These are phyloP conservation scores for Discostella pseudostelligera DNA, from an alignment of 108 stramenopile species.

Conservation along the genomic window DNA sequence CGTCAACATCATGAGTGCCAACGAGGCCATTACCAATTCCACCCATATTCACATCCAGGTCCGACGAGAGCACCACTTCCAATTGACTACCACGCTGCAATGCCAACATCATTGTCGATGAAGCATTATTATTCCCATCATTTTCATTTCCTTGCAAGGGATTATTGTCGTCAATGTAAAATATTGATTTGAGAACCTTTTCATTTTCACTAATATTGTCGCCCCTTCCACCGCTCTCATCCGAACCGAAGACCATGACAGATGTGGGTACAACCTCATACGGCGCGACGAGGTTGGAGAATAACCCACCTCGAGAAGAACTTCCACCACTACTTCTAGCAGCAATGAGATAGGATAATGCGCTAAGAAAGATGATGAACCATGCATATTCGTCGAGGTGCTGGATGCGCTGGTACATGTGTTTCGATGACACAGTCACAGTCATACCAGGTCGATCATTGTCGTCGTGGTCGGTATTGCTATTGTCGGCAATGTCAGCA, in stretches of 20 bases:
- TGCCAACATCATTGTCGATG: neutral
- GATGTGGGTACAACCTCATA: slow-evolving; percentile 29
- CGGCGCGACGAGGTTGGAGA: slow-evolving; percentile 32
- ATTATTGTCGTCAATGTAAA: slow-evolving; percentile 20
- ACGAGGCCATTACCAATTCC: neutral
- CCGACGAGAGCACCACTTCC: slow-evolving; percentile 39
- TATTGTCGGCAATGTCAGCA: no score
- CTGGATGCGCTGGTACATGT: no score
- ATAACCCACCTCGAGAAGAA: slow-evolving; percentile 17
- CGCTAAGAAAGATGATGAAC: slow-evolving; percentile 37
- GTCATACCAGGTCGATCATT: no score
- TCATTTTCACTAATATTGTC: neutral
- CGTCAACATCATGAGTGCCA: neutral
- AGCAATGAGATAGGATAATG: slow-evolving; percentile 27
- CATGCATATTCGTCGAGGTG: slow-evolving; percentile 39
- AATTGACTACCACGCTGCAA: slow-evolving; percentile 20
- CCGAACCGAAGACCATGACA: neutral
- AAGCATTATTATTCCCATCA: neutral
- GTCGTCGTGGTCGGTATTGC: no score
- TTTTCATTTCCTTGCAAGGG: neutral
- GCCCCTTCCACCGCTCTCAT: neutral
- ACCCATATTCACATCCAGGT: slow-evolving; percentile 28
- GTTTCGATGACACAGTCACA: neutral
- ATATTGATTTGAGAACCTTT: slow-evolving; percentile 24
- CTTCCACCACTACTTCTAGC: slow-evolving; percentile 16